Conservation (phyloP, 78 protist species). For the Creolimax fragrantissima region DNA sequence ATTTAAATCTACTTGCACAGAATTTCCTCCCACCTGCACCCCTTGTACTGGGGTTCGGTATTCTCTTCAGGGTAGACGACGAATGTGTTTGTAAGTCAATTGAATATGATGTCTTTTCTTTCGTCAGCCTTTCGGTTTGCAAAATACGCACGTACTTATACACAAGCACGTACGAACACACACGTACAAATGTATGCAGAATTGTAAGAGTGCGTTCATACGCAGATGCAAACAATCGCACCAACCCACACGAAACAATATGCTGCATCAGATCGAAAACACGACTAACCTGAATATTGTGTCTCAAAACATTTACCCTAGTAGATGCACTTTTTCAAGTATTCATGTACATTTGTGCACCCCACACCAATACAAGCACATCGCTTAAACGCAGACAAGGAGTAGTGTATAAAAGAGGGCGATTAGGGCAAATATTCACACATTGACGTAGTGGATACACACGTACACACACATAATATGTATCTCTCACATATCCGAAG, state of each 20-base stretch:
- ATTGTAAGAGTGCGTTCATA: neutral
- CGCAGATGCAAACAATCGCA: neutral
- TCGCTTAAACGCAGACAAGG: too few species aligned
- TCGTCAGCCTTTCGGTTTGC: too few species aligned
- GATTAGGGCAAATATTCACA: too few species aligned
- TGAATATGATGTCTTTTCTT: too few species aligned
- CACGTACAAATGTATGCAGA: neutral
- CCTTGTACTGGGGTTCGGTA: constrained; percentile 79
- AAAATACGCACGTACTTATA: too few species aligned
- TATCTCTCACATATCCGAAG: too few species aligned
- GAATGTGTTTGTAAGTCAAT: constrained; percentile 36
- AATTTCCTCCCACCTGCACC: constrained; percentile 79
- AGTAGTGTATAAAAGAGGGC: too few species aligned
- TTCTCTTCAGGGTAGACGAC: constrained; percentile 68
- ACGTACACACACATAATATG: neutral
- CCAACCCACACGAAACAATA: neutral
- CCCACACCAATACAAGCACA: too few species aligned
- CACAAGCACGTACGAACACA: constrained; percentile 3
- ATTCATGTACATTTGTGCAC: neutral
- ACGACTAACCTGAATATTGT: too few species aligned
- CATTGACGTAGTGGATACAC: neutral
- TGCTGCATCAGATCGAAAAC: neutral
- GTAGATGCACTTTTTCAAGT: neutral
- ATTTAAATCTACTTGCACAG: too few species aligned
- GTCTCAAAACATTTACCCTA: too few species aligned